phyloP scores from a whole-genome alignment of 2,329 filamentous ascomycete genomes.

The Cladosporium sp. region DNA sequence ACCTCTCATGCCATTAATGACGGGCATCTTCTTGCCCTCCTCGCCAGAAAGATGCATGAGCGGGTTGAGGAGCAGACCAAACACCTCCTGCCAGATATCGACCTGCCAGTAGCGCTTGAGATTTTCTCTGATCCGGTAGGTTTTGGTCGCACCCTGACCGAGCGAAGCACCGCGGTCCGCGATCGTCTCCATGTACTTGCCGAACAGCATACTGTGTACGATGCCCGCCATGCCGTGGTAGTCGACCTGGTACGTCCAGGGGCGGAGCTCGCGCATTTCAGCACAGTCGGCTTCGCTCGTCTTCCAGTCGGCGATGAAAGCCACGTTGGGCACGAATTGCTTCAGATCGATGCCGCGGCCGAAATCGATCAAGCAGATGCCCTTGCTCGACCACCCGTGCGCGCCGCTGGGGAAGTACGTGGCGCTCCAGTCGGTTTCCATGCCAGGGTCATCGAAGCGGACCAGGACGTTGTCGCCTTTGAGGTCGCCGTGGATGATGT shows the following conservation, averaged over 20 bases:
- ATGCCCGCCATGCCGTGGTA: slow-evolving; percentile 90
- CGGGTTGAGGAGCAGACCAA: slow-evolving; percentile 84
- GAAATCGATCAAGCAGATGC: slow-evolving; percentile 88
- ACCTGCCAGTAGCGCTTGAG: slow-evolving; percentile 97
- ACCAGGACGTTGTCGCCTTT: slow-evolving; percentile 95
- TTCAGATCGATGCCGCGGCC: slow-evolving; percentile 92
- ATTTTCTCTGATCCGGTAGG: slow-evolving; percentile 74
- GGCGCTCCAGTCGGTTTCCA: slow-evolving; percentile 47
- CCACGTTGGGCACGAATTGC: slow-evolving; percentile 69
- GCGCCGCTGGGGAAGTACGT: slow-evolving; percentile 71
- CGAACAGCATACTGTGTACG: slow-evolving; percentile 84
- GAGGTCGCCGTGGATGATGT: slow-evolving; percentile 85
- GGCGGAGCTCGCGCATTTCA: slow-evolving; percentile 89
- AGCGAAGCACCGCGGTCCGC: slow-evolving; percentile 46
- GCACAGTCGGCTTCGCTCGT: slow-evolving; percentile 82
- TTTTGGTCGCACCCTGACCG: slow-evolving; percentile 56
- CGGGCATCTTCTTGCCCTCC: slow-evolving; percentile 65
- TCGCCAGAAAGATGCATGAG: slow-evolving; percentile 61
- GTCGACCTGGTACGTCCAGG: slow-evolving; percentile 98
- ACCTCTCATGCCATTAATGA: slow-evolving; percentile 63
- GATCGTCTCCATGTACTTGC: slow-evolving; percentile 85
- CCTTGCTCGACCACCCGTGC: slow-evolving; percentile 75
- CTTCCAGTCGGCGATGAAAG: slow-evolving; percentile 96
- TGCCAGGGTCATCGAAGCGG: slow-evolving; percentile 59
- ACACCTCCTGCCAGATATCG: slow-evolving; percentile 80